Evolutionary conservation across 1,139 yeast species (phyloP), one percentile per base, ranked within the genome.

Genomic region (Sugiyamaella pinicola): DNA sequence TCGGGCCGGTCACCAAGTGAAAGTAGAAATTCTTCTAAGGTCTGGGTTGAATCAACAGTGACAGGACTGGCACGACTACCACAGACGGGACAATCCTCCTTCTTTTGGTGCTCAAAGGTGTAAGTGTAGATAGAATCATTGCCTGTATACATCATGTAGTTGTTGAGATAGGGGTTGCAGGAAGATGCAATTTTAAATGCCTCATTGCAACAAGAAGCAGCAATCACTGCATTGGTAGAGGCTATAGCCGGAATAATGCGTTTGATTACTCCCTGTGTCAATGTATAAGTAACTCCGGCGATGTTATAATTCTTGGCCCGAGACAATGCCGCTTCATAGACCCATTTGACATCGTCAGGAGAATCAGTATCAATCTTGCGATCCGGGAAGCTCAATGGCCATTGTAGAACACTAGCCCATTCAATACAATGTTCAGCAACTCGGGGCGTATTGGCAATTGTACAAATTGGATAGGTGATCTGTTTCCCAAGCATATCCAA

Each of bases 171-270:
- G 0, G 90, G 91, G 61, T 83, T 84, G 54, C 82, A 74, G 50
- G 82, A 79, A 0, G 96, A 84, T 24, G 87, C 76, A 22, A 89
- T 74, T 65, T 91, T 91, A 69, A 89, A 81, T 1, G 87, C 90
- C 66, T 91, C 97, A 62, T 86, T 87, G 64, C 96, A 87, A 67
- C 96, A 88, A 12, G 90, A 79, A 0, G 96, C 96, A 2, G 98
- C 96, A 41, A 93, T 82, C 33, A 93, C 79, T 2, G 98, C 96
- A 68, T 93, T 93, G 0, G 98, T 91, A 1, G 96, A 85, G 0
- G 97, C 96, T 53, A 91, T 87, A 1, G 97, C 93, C 0, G 99
- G 99, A 21, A 93, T 86, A 58, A 93, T 90, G 63, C 86, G 86
- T 69, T 93, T 93, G 48, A 90, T 90, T 44, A 93, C 95, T 0